A percentile compares a stretch with the other conserved stretches of the same genome.
These are phyloP conservation scores for Candida nanaspora DNA, from an alignment of 805 yeast species.

Conservation along the genomic window DNA sequence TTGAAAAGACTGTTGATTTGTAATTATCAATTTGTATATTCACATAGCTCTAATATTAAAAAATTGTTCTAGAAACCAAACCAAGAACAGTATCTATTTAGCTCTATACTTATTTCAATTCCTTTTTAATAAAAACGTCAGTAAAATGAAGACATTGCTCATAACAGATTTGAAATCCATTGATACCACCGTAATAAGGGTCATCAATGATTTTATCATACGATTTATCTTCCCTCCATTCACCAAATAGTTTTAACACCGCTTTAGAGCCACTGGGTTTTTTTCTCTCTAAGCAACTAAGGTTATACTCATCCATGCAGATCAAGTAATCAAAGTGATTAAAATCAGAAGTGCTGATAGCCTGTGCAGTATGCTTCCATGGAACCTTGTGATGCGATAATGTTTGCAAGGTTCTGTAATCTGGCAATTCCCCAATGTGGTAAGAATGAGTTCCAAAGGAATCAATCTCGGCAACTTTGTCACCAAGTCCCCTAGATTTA, in stretches of 20 bases:
- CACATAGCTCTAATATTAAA: too few species aligned
- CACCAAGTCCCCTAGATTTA: constrained; percentile 35
- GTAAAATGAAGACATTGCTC: constrained; percentile 71
- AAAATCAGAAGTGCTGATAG: constrained; percentile 45
- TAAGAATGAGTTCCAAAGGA: constrained; percentile 87
- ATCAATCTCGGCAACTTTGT: constrained; percentile 52
- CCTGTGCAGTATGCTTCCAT: constrained; percentile 69
- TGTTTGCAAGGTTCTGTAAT: constrained; percentile 59
- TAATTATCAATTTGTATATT: too few species aligned
- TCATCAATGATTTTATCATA: constrained; percentile 65
- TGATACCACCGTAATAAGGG: constrained; percentile 86
- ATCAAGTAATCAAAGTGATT: constrained; percentile 58
- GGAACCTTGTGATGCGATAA: constrained; percentile 70
- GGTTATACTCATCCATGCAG: constrained; percentile 64
- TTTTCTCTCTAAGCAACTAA: constrained; percentile 40
- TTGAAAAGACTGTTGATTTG: too few species aligned
- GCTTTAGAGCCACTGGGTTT: constrained; percentile 46
- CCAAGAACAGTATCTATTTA: background rate
- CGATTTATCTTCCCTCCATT: constrained; percentile 54
- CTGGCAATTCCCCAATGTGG: constrained; percentile 81
- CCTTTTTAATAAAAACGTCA: constrained; percentile 55
- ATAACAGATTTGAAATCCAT: constrained; percentile 78
- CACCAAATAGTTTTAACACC: constrained; percentile 63
- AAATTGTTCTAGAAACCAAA: background rate
- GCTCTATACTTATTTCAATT: constrained; percentile 14